Evolutionary conservation across 2,329 filamentous ascomycete genomes (phyloP).

Genomic region (Aschersonia sp.): DNA sequence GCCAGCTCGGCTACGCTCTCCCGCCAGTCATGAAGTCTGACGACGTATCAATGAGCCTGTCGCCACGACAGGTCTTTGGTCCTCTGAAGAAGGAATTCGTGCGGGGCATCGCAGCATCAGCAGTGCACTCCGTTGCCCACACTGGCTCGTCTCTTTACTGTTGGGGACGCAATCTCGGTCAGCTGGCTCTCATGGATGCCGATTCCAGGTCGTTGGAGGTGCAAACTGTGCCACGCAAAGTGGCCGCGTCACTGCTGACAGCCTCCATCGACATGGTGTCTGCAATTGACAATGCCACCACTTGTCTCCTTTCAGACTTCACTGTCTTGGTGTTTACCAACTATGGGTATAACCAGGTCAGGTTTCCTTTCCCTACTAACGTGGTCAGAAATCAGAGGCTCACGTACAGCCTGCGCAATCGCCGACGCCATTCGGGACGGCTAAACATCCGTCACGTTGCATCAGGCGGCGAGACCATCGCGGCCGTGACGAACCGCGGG

Average conservation of each 20-base stretch:
- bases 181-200: conserved; percentile 86
- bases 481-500: conserved; percentile 68
- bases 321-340: conserved; percentile 92
- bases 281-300: conserved; percentile 81
- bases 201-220: conserved; percentile 80
- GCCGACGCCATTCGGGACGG: conserved; percentile 45
- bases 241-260: conserved; percentile 62
- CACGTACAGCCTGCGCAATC: conserved; percentile 38
- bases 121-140: conserved; percentile 82
- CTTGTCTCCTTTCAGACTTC: conserved; percentile 69
- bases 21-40: conserved; percentile 53
- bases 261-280: conserved; percentile 64
- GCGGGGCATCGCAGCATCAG: conserved; percentile 71
- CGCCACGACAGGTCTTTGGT: conserved; percentile 81
- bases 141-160: conserved; percentile 72
- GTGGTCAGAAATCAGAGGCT: conserved; percentile 57
- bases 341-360: conserved; percentile 85
- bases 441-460: conserved; percentile 61
- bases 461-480: conserved; percentile 82
- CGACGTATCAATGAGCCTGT: conserved; percentile 68
- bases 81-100: conserved; percentile 76
- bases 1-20: conserved; percentile 73
- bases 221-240: conserved; percentile 71
- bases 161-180: conserved; percentile 90
- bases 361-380: conserved; percentile 60